phyloP scores from a whole-genome alignment of 768 basidiomycete genomes.

The Naematelia aurantialba region DNA sequence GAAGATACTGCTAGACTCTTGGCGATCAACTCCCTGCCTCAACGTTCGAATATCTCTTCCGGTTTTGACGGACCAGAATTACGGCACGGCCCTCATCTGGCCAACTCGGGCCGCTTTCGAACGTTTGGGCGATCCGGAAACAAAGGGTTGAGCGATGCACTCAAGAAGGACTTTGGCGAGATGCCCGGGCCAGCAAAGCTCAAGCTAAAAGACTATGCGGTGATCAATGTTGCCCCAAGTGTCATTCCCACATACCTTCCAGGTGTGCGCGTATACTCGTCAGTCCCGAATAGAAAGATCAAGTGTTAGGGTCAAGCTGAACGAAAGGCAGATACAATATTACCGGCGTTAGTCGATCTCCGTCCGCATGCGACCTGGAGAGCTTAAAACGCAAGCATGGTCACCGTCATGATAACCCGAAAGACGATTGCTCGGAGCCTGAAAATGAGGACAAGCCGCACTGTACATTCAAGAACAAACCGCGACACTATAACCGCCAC shows the following conservation, averaged over 20 bases:
- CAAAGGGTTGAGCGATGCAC: conserved; percentile 52
- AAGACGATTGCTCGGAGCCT: conserved; percentile 38
- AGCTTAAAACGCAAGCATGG: conserved; percentile 58
- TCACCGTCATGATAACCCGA: conserved; percentile 58
- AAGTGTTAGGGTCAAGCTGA: conserved; percentile 6
- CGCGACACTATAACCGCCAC: conserved; percentile 57
- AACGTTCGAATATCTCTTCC: background rate
- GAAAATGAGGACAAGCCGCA: conserved; percentile 49
- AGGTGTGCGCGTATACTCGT: conserved; percentile 72
- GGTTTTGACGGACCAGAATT: conserved; percentile 6
- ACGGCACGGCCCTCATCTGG: conserved; percentile 13
- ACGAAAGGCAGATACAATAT: conserved; percentile 58
- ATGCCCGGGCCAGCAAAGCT: conserved; percentile 57
- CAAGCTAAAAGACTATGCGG: conserved; percentile 65
- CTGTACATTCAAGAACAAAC: conserved; percentile 51
- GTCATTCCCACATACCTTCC: conserved; percentile 87
- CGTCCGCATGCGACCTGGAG: conserved; percentile 12
- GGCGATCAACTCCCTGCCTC: background rate
- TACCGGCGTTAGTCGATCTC: conserved; percentile 50
- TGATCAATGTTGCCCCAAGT: conserved; percentile 74
- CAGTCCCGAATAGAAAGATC: background rate
- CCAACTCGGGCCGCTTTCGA: conserved; percentile 14
- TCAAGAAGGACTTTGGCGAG: conserved; percentile 64
- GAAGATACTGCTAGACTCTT: conserved; percentile 19
- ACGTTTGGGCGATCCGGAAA: conserved; percentile 51